phyloP scores from a whole-genome alignment of 2,329 filamentous ascomycete species.

The Fusarium pseudoanthophilum region DNA sequence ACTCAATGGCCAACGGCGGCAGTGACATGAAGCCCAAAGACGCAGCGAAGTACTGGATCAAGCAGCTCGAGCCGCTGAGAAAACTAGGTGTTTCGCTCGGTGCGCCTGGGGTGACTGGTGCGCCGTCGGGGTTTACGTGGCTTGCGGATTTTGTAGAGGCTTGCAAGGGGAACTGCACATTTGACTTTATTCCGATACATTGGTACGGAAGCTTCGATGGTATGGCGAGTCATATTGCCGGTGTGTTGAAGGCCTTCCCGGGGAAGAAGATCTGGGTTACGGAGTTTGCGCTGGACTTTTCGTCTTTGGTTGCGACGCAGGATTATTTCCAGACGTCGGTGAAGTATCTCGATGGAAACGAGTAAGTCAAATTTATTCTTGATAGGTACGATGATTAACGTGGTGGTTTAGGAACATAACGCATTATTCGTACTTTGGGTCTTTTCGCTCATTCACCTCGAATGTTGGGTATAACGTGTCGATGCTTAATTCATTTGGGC shows the following conservation, averaged over 20 bases:
- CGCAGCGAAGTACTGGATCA: background rate
- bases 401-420: background rate
- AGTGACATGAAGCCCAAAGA: background rate
- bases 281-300: background rate
- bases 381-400: background rate
- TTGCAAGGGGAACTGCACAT: background rate
- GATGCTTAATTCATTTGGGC: background rate
- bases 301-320: background rate
- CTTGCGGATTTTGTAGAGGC: background rate
- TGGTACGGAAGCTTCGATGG: background rate
- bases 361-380: rapidly evolving
- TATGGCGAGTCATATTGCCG: background rate
- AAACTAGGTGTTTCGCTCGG: background rate
- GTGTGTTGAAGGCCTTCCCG: background rate
- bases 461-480: background rate
- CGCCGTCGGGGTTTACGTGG: background rate
- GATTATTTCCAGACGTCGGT: background rate
- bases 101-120: background rate
- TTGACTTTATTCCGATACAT: background rate
- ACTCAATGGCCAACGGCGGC: background rate
- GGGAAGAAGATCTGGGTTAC: background rate
- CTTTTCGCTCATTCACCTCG: background rate
- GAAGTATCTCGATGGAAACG: background rate
- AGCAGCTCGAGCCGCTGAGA: background rate
- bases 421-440: background rate